Conservation (phyloP, 768 basidiomycete species). For the Mrakia hoshinonis region DNA sequence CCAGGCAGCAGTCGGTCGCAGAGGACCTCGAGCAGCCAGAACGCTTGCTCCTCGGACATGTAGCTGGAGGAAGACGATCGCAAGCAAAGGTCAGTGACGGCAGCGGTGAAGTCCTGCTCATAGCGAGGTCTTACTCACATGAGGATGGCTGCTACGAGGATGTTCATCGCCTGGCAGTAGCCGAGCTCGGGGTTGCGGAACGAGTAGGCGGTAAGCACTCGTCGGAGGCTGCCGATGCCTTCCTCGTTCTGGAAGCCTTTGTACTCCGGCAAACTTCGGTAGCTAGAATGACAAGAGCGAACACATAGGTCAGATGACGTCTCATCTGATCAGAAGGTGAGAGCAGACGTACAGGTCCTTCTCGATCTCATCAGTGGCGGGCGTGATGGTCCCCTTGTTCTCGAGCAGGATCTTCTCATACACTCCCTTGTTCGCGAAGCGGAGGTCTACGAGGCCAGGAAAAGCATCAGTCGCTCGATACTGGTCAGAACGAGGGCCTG, state of each 20-base stretch:
- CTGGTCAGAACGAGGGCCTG: background rate
- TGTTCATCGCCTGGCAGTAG: constrained; percentile 97
- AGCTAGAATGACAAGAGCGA: constrained; percentile 44
- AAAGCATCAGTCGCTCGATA: background rate
- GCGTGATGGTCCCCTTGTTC: constrained; percentile 57
- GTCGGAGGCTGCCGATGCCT: constrained; percentile 71
- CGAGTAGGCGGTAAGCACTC: constrained; percentile 90
- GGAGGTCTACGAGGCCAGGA: constrained; percentile 48
- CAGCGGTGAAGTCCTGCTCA: background rate
- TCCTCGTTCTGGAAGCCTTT: constrained; percentile 86
- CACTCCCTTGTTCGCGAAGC: constrained; percentile 73
- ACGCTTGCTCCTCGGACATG: constrained; percentile 89
- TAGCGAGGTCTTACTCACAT: constrained; percentile 34
- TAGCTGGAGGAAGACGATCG: constrained; percentile 51
- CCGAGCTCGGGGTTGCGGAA: constrained; percentile 68
- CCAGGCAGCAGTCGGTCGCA: constrained; percentile 70
- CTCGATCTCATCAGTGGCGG: constrained; percentile 89
- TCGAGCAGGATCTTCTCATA: constrained; percentile 68
- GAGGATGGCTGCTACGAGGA: constrained; percentile 52
- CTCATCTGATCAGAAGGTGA: no score
- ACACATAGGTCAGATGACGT: background rate
- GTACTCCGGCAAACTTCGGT: constrained; percentile 92
- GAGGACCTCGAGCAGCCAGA: constrained; percentile 90
- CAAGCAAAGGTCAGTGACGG: background rate
- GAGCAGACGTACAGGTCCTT: constrained; percentile 70